These are phyloP conservation scores for Madurella mycetomatis DNA, from an alignment of 2,329 filamentous ascomycete genomes.

Conservation along the genomic window DNA sequence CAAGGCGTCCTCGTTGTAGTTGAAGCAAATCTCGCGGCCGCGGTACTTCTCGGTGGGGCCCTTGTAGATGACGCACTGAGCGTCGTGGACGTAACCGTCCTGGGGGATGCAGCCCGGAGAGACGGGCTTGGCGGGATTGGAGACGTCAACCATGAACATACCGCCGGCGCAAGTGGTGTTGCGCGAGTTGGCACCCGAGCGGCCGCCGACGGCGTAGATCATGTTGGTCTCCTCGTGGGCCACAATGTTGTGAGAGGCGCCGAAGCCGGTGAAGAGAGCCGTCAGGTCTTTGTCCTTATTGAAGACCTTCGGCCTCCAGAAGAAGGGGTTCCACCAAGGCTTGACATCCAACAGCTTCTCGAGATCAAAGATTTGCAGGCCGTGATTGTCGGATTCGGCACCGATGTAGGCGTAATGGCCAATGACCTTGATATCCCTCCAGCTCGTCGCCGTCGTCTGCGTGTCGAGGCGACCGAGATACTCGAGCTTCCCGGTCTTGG, in stretches of 20 bases:
- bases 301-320: constrained; percentile 22
- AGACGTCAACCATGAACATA: constrained; percentile 56
- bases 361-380: constrained; percentile 61
- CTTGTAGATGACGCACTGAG: constrained; percentile 52
- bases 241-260: constrained; percentile 19
- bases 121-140: constrained; percentile 48
- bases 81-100: constrained; percentile 59
- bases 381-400: constrained; percentile 44
- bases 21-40: constrained; percentile 52
- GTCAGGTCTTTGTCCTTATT: constrained; percentile 11
- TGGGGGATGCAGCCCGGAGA: constrained; percentile 49
- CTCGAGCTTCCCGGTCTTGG: constrained; percentile 43
- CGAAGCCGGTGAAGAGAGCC: constrained; percentile 13
- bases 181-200: constrained; percentile 36
- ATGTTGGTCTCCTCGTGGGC: constrained; percentile 28
- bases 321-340: constrained; percentile 25
- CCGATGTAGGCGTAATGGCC: constrained; percentile 37
- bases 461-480: constrained; percentile 53
- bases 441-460: constrained; percentile 41
- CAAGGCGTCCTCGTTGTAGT: constrained; percentile 40
- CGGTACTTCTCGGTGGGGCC: constrained; percentile 46
- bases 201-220: constrained; percentile 40
- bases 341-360: constrained; percentile 48
- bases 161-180: constrained; percentile 46
- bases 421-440: constrained; percentile 48